Evolutionary conservation across 1,284 basidiomycete genomes (phyloP).

Genomic region (Ustilago vetiveriae): DNA sequence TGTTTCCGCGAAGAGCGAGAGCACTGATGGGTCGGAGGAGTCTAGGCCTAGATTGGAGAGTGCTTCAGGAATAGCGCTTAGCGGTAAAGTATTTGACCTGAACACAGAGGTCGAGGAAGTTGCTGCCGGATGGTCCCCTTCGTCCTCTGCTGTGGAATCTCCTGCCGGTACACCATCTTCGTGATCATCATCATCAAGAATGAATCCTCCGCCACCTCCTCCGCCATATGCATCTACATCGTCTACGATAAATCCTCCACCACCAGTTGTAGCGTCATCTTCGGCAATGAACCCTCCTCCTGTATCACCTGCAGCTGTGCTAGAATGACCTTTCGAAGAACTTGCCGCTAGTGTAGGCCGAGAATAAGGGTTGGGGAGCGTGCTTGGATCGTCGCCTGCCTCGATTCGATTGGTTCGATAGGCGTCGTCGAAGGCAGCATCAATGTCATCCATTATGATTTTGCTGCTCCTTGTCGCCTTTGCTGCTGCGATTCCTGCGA

Average conservation of each 20-base stretch:
- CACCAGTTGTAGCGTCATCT: constrained; percentile 11
- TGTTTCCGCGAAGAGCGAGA: constrained; percentile 43
- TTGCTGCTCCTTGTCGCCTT: background rate
- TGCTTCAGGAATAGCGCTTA: constrained; percentile 47
- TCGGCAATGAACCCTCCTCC: constrained; percentile 36
- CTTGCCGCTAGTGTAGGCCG: constrained; percentile 6
- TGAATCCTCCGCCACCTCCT: constrained; percentile 24
- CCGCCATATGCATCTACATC: constrained; percentile 10
- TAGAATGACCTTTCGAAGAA: background rate
- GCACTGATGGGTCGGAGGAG: constrained; percentile 33
- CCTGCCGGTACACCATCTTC: background rate
- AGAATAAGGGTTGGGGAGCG: constrained; percentile 45
- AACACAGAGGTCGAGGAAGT: background rate
- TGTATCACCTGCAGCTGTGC: background rate
- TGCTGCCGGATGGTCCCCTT: constrained; percentile 2
- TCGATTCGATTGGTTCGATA: constrained; percentile 40
- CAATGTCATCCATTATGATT: constrained; percentile 22
- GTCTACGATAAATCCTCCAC: constrained; percentile 37
- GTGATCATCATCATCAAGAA: constrained; percentile 11
- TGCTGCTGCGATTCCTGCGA: too few species aligned
- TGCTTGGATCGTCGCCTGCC: constrained; percentile 38
- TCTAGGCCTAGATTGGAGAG: constrained; percentile 46
- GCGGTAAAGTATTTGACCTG: constrained; percentile 35
- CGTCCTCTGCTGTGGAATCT: constrained; percentile 19
- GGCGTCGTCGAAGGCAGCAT: constrained; percentile 52